phyloP scores from a whole-genome alignment of 768 basidiomycete genomes.

The Podaxis pistillaris region DNA sequence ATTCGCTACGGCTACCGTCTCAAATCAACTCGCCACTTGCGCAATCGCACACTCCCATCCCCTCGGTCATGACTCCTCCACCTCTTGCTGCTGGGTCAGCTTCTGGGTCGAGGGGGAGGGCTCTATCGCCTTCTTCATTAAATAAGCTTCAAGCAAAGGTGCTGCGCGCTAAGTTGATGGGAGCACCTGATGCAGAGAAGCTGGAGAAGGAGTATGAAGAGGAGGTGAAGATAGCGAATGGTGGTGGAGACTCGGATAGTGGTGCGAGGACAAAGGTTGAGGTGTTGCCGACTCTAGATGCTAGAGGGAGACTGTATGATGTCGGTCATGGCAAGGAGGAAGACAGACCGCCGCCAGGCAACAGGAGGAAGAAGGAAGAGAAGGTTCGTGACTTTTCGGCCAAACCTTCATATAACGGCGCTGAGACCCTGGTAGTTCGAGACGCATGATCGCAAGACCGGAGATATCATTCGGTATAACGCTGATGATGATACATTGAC shows the following conservation, averaged over 20 bases:
- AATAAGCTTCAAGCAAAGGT: constrained; percentile 94
- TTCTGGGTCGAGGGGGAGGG: constrained; percentile 36
- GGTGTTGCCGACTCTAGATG: constrained; percentile 88
- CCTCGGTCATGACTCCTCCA: constrained; percentile 85
- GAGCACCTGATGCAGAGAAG: constrained; percentile 67
- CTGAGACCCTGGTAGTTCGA: constrained; percentile 55
- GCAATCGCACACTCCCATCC: constrained; percentile 80
- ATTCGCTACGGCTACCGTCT: constrained; percentile 61
- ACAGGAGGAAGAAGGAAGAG: constrained; percentile 75
- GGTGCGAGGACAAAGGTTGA: constrained; percentile 65
- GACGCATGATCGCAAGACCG: constrained; percentile 87
- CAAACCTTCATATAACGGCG: constrained; percentile 6
- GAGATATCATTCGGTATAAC: constrained; percentile 85
- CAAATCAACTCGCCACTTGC: constrained; percentile 57
- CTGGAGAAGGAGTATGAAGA: constrained; percentile 86
- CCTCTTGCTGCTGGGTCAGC: constrained; percentile 27
- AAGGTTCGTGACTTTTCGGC: constrained; percentile 42
- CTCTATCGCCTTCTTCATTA: constrained; percentile 72
- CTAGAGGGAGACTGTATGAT: constrained; percentile 83
- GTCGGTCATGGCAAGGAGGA: constrained; percentile 79
- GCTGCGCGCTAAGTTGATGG: constrained; percentile 86
- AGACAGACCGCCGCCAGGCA: constrained; percentile 51
- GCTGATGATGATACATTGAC: constrained; percentile 87
- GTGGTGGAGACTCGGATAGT: constrained; percentile 35
- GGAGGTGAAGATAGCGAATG: constrained; percentile 53